These are phyloP conservation scores for Hondaea fermentalgiana DNA, from an alignment of 108 stramenopile genomes.

Conservation along the genomic window DNA sequence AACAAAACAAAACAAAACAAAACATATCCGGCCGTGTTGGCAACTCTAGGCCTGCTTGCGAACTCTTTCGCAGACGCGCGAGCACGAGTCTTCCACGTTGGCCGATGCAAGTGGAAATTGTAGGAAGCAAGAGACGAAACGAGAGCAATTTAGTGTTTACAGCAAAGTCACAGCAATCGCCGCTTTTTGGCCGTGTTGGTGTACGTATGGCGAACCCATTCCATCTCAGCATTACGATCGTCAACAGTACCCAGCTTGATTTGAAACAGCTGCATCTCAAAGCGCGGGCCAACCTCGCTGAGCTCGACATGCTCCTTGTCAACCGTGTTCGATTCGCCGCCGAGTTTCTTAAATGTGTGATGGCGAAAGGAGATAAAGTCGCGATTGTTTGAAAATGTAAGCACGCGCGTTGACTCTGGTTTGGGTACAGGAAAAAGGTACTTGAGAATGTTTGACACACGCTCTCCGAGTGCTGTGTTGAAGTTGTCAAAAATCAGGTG, in stretches of 20 bases:
- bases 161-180: conserved; percentile 27
- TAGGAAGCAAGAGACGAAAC: too few relatives aligned
- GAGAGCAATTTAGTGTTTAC: not conserved
- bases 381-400: conserved; percentile 85
- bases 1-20: too few relatives aligned
- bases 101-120: too few relatives aligned
- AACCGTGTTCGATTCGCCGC: not conserved
- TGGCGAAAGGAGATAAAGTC: conserved; percentile 96
- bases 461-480: conserved; percentile 64
- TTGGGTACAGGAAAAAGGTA: conserved; percentile 90
- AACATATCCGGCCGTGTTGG: too few relatives aligned
- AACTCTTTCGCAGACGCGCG: too few relatives aligned
- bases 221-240: conserved; percentile 88
- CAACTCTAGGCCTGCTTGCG: too few relatives aligned
- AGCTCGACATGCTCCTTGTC: conserved; percentile 58
- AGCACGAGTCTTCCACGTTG: too few relatives aligned
- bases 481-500: conserved; percentile 85
- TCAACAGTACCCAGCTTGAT: conserved; percentile 86
- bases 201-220: conserved; percentile 93
- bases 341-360: conserved; percentile 78
- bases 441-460: conserved; percentile 83
- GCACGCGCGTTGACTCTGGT: conserved; percentile 69
- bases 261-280: conserved; percentile 93
- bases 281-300: conserved; percentile 92
- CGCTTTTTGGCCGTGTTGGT: conserved; percentile 89